phyloP scores from a whole-genome alignment of 805 yeast genomes.

The Saccharomycopsis fermentans region DNA sequence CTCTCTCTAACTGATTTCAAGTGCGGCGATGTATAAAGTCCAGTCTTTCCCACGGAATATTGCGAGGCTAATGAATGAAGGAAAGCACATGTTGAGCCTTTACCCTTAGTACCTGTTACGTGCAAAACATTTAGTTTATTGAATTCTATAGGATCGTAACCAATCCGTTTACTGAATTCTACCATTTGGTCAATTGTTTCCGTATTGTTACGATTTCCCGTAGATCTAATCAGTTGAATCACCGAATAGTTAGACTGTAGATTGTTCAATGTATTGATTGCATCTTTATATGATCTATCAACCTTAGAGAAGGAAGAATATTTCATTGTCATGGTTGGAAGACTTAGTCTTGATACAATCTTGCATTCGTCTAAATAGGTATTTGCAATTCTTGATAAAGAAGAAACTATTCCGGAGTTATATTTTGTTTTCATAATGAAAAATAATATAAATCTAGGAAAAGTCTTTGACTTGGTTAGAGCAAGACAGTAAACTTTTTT shows the following conservation, averaged over 20 bases:
- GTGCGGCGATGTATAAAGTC: slow-evolving; percentile 95
- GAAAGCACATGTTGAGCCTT: slow-evolving; percentile 96
- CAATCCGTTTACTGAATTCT: slow-evolving; percentile 67
- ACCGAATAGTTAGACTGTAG: slow-evolving; percentile 88
- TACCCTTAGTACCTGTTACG: slow-evolving; percentile 96
- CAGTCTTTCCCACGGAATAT: slow-evolving; percentile 59
- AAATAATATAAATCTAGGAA: neutral
- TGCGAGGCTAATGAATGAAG: slow-evolving; percentile 69
- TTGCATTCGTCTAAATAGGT: neutral
- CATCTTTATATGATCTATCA: slow-evolving; percentile 41
- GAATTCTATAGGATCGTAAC: slow-evolving; percentile 56
- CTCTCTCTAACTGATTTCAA: slow-evolving; percentile 88
- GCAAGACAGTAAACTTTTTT: no score
- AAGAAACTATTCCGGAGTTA: neutral
- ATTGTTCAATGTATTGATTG: slow-evolving; percentile 73
- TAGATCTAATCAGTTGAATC: slow-evolving; percentile 67
- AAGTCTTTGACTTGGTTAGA: no score
- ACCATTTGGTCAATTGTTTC: slow-evolving; percentile 76
- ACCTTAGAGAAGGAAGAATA: neutral
- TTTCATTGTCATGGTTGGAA: neutral
- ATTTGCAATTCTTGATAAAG: neutral
- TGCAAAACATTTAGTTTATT: slow-evolving; percentile 73
- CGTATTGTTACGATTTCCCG: slow-evolving; percentile 50
- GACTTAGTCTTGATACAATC: neutral
- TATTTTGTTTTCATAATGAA: neutral